Evolutionary conservation across 768 basidiomycete genomes (phyloP), one percentile per base, ranked within the genome.

Genomic region (Mycena belliarum): DNA sequence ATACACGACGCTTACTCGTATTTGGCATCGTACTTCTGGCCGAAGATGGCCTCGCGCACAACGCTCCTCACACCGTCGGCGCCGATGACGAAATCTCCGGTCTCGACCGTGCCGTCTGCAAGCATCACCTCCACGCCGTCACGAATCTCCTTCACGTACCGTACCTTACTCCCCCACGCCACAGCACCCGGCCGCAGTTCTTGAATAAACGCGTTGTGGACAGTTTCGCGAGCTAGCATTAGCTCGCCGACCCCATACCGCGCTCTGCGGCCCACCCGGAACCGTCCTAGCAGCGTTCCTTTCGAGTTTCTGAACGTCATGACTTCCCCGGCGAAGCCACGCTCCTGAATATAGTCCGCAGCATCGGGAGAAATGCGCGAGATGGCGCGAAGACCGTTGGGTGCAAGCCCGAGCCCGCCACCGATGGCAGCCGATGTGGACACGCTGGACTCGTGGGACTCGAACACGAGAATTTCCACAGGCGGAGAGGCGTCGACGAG

Each of bases 1-100:
- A 5, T 11, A 2, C 4, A 37, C 12, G 37, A 25, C 8, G 67
- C 72, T 44, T 38, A 73, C 73, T 69, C 68, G 43, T 73, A 72
- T 59, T 52, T 46, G 6, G 72, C 68, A 5, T 48, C 41, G 52
- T 71, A 72, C 20, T 60, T 28, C 7, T 71, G 60, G 1, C 70
- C 69, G 38, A 74, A 73, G 15, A 75, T 61, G 9, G 66, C 69
- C 35, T 70, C 63, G 18, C 74, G 67, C n/a, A 73, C 68, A 0
- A 73, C 63, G 58, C 77, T 77, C 44, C 69, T 65, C 9, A 73
- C 71, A 3, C 76, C 76, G 58, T 77, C 76, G 0, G 76, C 76
- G 10, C 77, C 77, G 33, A 77, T 72, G 35, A 78, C 69, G 6
- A 77, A 61, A 55, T 77, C 74, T 1, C 70, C 73, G 21, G 43